Evolutionary conservation across 352 stramenopile species (phyloP).

Genomic region (Phytophthora sp.): DNA sequence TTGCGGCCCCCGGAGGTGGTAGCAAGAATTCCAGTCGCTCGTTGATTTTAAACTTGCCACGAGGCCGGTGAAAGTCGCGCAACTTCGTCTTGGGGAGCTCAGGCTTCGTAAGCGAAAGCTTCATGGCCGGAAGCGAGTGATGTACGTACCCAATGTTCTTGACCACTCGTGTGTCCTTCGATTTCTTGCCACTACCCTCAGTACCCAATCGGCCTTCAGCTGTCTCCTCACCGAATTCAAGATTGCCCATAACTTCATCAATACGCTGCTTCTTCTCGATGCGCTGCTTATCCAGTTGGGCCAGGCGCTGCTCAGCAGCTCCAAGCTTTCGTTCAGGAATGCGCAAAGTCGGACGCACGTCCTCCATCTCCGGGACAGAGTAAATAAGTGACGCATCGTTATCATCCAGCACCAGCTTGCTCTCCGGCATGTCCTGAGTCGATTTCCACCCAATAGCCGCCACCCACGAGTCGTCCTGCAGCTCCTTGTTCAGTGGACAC

Average conservation of each 20-base stretch:
- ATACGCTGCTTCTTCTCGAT: slow-evolving; percentile 85
- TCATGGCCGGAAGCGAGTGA: slow-evolving; percentile 87
- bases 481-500: slow-evolving; percentile 70
- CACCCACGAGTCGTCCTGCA: slow-evolving; percentile 78
- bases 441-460: slow-evolving; percentile 81
- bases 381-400: slow-evolving; percentile 85
- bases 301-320: slow-evolving; percentile 71
- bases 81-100: slow-evolving; percentile 85
- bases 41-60: slow-evolving; percentile 89
- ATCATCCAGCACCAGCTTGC: slow-evolving; percentile 82
- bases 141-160: slow-evolving; percentile 88
- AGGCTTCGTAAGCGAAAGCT: slow-evolving; percentile 85
- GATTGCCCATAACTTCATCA: slow-evolving; percentile 78
- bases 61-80: slow-evolving; percentile 82
- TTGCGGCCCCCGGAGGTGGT: slow-evolving; percentile 49
- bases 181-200: slow-evolving; percentile 78
- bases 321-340: slow-evolving; percentile 86
- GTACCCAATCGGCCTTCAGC: slow-evolving; percentile 65
- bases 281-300: slow-evolving; percentile 77
- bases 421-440: slow-evolving; percentile 81
- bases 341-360: slow-evolving; percentile 78
- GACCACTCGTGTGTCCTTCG: slow-evolving; percentile 83
- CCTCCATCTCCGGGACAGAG: slow-evolving; percentile 78
- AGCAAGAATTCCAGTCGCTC: slow-evolving; percentile 63
- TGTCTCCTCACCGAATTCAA: slow-evolving; percentile 82